These are phyloP conservation scores for Serendipita indica DNA, from an alignment of 768 basidiomycete species.

Conservation along the genomic window DNA sequence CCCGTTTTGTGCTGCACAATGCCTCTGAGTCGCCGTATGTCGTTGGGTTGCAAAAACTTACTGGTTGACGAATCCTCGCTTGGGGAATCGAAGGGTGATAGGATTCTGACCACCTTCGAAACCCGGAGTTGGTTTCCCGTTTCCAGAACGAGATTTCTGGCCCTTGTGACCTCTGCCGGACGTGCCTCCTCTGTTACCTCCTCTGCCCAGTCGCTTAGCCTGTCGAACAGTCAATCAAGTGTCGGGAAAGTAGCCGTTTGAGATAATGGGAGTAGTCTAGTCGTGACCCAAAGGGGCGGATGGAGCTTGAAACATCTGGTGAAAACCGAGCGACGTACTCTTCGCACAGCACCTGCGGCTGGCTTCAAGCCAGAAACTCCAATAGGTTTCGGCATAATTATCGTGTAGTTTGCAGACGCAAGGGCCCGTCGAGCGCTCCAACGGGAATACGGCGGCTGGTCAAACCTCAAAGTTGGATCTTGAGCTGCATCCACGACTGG, in stretches of 20 bases:
- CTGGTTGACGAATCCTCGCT: slow-evolving; percentile 89
- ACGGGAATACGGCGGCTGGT: slow-evolving; percentile 1
- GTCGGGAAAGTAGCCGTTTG: background rate
- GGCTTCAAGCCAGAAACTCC: slow-evolving; percentile 4
- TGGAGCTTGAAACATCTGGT: background rate
- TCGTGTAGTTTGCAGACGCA: background rate
- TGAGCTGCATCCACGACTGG: background rate
- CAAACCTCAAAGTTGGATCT: too few species aligned
- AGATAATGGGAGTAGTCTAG: background rate
- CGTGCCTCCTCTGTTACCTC: slow-evolving; percentile 81
- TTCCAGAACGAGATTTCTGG: slow-evolving; percentile 83
- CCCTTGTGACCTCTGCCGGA: slow-evolving; percentile 92
- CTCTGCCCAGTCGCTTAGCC: slow-evolving; percentile 92
- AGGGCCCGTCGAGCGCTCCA: too few species aligned
- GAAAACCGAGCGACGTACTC: background rate
- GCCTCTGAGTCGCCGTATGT: background rate
- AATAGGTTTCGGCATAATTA: slow-evolving; percentile 2
- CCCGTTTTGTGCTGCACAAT: slow-evolving; percentile 46
- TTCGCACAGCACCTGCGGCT: slow-evolving; percentile 1
- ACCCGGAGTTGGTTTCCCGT: slow-evolving; percentile 61
- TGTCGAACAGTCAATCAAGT: slow-evolving; percentile 23
- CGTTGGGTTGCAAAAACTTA: slow-evolving; percentile 27
- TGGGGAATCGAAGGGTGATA: slow-evolving; percentile 78
- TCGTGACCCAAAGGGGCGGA: background rate
- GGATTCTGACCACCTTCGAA: slow-evolving; percentile 98